phyloP scores from a whole-genome alignment of 176 grass and related monocot species.

The maize (Zea mays) region DNA sequence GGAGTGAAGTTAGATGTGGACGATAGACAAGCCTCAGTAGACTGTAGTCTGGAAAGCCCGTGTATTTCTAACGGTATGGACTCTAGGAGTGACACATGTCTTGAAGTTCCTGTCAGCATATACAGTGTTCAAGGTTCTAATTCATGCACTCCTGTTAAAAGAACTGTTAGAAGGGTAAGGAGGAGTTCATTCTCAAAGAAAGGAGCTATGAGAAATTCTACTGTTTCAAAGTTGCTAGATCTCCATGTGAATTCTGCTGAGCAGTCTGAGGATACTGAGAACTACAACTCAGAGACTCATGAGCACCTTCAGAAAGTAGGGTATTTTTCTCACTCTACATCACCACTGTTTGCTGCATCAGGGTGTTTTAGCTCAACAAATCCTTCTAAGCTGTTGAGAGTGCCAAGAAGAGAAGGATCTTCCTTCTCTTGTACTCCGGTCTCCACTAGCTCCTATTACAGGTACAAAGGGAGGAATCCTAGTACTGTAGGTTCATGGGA shows the following conservation, averaged over 20 bases:
- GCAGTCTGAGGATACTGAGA: conserved; percentile 81
- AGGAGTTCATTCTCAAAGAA: conserved; percentile 63
- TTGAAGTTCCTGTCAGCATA: conserved; percentile 61
- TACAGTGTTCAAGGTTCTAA: conserved; percentile 66
- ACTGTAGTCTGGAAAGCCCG: conserved; percentile 59
- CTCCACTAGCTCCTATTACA: conserved; percentile 90
- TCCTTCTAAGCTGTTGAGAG: conserved; percentile 75
- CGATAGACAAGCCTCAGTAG: conserved; percentile 50
- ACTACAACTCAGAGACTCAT: conserved; percentile 56
- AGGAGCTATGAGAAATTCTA: conserved; percentile 52
- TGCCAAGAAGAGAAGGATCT: conserved; percentile 70
- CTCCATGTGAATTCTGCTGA: conserved; percentile 62
- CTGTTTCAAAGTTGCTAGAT: conserved; percentile 56
- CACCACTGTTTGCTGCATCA: conserved; percentile 79
- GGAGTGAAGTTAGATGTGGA: conserved; percentile 63
- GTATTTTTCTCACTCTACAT: conserved; percentile 65
- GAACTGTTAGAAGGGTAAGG: conserved; percentile 74
- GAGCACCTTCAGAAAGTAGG: conserved; percentile 54
- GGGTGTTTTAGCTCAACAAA: conserved; percentile 77
- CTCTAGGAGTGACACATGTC: conserved; percentile 66
- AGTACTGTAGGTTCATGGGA: conserved; percentile 67
- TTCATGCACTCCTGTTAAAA: conserved; percentile 60
- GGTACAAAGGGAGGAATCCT: conserved; percentile 59
- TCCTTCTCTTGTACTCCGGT: conserved; percentile 86
- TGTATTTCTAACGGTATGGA: conserved; percentile 58